Evolutionary conservation across 148 eudicot species (phyloP), one percentile per base, ranked within the genome.

Genomic region (Cornus suecica): DNA sequence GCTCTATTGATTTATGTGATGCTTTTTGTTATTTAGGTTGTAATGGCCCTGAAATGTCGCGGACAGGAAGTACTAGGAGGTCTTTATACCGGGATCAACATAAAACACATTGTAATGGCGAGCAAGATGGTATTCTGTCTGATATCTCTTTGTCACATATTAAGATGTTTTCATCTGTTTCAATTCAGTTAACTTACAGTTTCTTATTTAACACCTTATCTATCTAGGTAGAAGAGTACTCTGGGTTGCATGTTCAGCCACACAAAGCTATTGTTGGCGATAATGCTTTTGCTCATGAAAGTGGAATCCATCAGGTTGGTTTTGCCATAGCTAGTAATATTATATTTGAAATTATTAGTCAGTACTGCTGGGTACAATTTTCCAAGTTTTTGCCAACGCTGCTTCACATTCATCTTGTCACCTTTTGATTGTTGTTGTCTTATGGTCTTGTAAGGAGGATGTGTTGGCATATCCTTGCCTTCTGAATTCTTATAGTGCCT

Each of bases 231-330:
- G 90, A 87, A 69, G 90, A 87, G 78, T 87, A 81, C 37, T 79
- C 82, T 72, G 90, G 90, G 8, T 71, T 87, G 58, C 86, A 75
- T 60, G 77, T 87, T 67, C 90, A 87, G 80, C 88, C 83, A 41
- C 86, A 83, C 81, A 83, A 83, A 67, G 86, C 86, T 26, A 83
- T 83, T 77, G 86, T 83, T 77, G 86, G 86, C 61, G 83, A 81
- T 41, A 83, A 83, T 83, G 86, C 86, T 37, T 83, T 83, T 77
- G 86, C 86, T 54, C 86, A 83, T 80, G 90, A 87, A 79, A 87
- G 88, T 74, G 88, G 88, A 16, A 87, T 87, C 76, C 90, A 87
- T 81, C 90, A 87, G 86, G 89, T 87, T 77, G 69, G 79, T 76
- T 10, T 66, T 26, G 2, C 25, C 37, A 22, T 20, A 61, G 24